Evolutionary conservation across 2,329 filamentous ascomycete genomes (phyloP).

Genomic region (Hypoxylon sp.): DNA sequence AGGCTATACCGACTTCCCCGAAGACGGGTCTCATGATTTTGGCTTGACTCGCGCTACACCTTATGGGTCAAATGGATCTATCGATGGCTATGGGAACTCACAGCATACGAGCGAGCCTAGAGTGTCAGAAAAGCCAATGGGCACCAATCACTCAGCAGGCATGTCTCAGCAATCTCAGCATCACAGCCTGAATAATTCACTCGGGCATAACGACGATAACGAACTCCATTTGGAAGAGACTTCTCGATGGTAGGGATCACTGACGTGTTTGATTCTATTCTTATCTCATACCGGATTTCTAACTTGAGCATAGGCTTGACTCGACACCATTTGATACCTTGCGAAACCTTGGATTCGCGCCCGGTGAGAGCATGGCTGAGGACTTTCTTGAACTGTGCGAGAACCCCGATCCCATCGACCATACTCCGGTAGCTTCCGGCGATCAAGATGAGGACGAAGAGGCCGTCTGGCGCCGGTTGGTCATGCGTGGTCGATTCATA

Average conservation of each 20-base stretch:
- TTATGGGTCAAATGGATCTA: slow-evolving; percentile 37
- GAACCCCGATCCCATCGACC: slow-evolving; percentile 46
- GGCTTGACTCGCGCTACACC: slow-evolving; percentile 17
- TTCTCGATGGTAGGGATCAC: slow-evolving; percentile 41
- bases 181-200: slow-evolving; percentile 13
- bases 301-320: slow-evolving; percentile 41
- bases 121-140: slow-evolving; percentile 28
- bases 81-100: slow-evolving; percentile 32
- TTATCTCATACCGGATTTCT: slow-evolving; percentile 5
- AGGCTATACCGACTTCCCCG: slow-evolving; percentile 28
- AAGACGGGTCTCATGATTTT: slow-evolving; percentile 20
- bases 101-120: slow-evolving; percentile 19
- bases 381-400: slow-evolving; percentile 47
- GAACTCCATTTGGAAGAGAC: slow-evolving; percentile 38
- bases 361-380: slow-evolving; percentile 45
- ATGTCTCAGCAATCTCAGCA: slow-evolving; percentile 27
- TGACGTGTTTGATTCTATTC: neutral
- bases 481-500: slow-evolving; percentile 46
- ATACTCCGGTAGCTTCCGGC: slow-evolving; percentile 35
- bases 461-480: slow-evolving; percentile 46
- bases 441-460: slow-evolving; percentile 47
- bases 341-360: slow-evolving; percentile 46
- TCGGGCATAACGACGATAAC: slow-evolving; percentile 13
- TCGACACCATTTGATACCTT: slow-evolving; percentile 45
- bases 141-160: slow-evolving; percentile 16